Percentiles rank a stretch among this genome's conserved stretches.
phyloP scores from a whole-genome alignment of 1,139 yeast species.

The Diutina neorugosa region DNA sequence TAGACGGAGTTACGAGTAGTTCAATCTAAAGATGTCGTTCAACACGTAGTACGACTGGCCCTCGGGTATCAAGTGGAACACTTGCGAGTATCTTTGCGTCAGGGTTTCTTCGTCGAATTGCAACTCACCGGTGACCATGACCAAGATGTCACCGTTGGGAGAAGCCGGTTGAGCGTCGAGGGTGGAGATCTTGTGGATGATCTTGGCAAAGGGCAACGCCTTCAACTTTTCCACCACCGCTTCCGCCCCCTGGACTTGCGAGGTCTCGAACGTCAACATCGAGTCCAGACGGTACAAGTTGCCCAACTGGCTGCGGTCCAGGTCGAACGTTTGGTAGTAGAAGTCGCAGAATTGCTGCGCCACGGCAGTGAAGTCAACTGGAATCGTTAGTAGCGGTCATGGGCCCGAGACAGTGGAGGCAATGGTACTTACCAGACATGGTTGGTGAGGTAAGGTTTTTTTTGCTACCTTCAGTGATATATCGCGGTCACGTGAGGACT shows the following conservation, averaged over 20 bases:
- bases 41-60: conserved; percentile 84
- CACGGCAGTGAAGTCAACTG: conserved; percentile 62
- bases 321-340: conserved; percentile 91
- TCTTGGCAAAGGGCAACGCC: conserved; percentile 83
- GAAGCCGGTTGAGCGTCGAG: conserved; percentile 98
- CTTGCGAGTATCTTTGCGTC: conserved; percentile 94
- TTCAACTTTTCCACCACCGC: conserved; percentile 83
- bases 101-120: conserved; percentile 87
- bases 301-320: conserved; percentile 86
- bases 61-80: conserved; percentile 92
- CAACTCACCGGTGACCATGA: conserved; percentile 96
- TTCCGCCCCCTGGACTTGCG: conserved; percentile 91
- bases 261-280: conserved; percentile 92
- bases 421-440: neutral
- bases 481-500: neutral
- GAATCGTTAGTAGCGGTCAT: conserved; percentile 8
- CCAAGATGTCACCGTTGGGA: conserved; percentile 85
- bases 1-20: conserved; percentile 30
- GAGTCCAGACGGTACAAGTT: conserved; percentile 93
- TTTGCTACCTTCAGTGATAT: neutral
- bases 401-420: neutral
- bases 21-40: conserved; percentile 93
- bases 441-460: neutral
- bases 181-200: conserved; percentile 84
- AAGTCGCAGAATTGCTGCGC: conserved; percentile 81